Conservation (phyloP, 2,329 filamentous ascomycete genomes). For the Penicillium sp. region DNA sequence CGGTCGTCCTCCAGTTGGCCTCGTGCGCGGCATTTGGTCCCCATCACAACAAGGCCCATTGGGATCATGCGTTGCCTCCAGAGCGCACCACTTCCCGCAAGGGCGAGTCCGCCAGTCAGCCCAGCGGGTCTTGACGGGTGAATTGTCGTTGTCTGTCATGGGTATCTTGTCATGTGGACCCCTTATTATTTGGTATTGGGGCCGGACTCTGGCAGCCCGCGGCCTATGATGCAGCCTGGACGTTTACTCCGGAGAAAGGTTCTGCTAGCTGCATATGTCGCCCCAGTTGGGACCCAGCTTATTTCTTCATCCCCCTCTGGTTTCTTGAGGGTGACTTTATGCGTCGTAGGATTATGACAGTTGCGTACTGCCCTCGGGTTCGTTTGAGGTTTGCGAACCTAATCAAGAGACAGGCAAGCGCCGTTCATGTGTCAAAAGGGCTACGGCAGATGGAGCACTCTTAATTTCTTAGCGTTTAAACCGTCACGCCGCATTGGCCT, state of each 20-base stretch:
- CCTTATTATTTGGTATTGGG: conserved; percentile 6
- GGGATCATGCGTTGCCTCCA: not conserved
- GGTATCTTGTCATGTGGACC: conserved; percentile 15
- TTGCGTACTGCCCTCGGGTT: not conserved
- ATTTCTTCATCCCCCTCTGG: conserved; percentile 4
- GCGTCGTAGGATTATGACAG: not conserved
- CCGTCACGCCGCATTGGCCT: conserved; percentile 20
- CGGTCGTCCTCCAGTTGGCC: conserved; percentile 2
- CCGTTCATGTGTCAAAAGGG: conserved; percentile 20
- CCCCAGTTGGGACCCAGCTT: not conserved
- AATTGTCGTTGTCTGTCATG: conserved; percentile 15
- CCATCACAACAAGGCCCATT: not conserved
- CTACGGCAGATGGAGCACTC: conserved; percentile 16
- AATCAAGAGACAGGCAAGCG: conserved; percentile 1
- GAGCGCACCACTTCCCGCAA: conserved; percentile 5
- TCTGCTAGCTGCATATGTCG: conserved; percentile 9
- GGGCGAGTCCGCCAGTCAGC: not conserved
- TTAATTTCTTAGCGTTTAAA: conserved; percentile 28
- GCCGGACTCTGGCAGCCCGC: conserved; percentile 8
- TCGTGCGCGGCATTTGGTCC: conserved; percentile 8
- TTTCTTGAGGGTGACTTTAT: not conserved
- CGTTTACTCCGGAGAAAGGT: conserved; percentile 16
- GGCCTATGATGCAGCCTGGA: conserved; percentile 20
- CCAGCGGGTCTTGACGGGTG: not conserved
- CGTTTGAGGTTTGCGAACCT: conserved; percentile 11